Conservation (phyloP, 805 yeast species). For the Osmozyma mogii region DNA sequence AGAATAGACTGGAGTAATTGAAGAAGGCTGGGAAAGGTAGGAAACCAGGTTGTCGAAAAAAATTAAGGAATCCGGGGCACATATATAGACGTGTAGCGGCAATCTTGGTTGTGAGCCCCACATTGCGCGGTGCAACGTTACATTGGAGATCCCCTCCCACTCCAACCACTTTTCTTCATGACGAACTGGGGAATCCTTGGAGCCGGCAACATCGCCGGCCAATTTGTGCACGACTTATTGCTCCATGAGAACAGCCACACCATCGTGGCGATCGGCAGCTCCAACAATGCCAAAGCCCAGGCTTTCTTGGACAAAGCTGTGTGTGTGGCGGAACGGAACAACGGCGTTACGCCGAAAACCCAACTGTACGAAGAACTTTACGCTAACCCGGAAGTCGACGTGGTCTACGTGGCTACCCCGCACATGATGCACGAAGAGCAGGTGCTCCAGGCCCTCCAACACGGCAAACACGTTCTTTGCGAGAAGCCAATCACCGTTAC, state of each 20-base stretch:
- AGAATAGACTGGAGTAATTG: no score
- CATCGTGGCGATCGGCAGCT: conserved; percentile 33
- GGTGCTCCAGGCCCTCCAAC: conserved; percentile 32
- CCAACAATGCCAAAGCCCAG: conserved; percentile 27
- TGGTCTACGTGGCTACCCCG: conserved; percentile 50
- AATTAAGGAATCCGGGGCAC: no score
- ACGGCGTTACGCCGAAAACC: conserved; percentile 16
- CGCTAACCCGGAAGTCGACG: conserved; percentile 34
- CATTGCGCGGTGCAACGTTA: conserved; percentile 2
- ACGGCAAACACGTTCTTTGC: conserved; percentile 44
- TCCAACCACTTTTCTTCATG: no score
- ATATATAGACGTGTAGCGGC: no score
- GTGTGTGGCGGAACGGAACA: conserved; percentile 14
- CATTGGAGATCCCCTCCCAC: conserved; percentile 1
- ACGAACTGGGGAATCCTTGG: conserved; percentile 47
- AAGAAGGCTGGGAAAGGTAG: no score
- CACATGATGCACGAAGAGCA: conserved; percentile 44
- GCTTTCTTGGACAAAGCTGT: conserved; percentile 18
- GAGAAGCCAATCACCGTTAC: conserved; percentile 51
- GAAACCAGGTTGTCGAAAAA: no score
- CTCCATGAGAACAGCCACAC: conserved; percentile 22
- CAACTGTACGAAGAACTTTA: conserved; percentile 39
- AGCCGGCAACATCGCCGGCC: conserved; percentile 41
- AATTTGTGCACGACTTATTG: conserved; percentile 33
- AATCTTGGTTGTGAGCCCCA: no score